Conservation (phyloP, 2,329 filamentous ascomycete genomes). For the Venturia oleaginea region DNA sequence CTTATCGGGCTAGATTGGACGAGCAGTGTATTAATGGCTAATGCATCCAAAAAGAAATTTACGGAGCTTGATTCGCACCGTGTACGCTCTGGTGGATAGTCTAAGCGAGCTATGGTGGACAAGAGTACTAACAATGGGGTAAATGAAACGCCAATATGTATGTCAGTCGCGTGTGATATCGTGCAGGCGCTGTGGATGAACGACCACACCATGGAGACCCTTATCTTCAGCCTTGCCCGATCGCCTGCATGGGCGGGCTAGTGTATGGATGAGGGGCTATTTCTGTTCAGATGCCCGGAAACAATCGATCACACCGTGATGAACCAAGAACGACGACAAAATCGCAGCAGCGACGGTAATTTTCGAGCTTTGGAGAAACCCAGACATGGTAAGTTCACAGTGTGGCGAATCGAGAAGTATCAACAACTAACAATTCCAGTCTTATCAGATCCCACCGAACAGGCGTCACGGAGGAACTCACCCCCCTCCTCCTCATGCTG, state of each 20-base stretch:
- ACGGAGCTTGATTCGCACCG: not conserved
- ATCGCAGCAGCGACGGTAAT: not conserved
- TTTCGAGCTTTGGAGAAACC: not conserved
- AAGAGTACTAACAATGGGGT: not conserved
- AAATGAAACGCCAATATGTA: not conserved
- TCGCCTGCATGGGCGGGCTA: not conserved
- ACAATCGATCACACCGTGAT: no score
- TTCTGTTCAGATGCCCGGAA: not conserved
- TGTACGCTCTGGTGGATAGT: not conserved
- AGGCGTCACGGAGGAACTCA: not conserved
- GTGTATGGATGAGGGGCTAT: not conserved
- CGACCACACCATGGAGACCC: not conserved
- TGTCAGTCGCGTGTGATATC: not conserved
- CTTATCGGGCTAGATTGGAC: not conserved
- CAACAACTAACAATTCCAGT: not conserved
- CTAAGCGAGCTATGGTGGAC: not conserved
- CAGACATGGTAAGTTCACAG: not conserved
- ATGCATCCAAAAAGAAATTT: not conserved
- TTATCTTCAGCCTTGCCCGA: slow-evolving; percentile 3
- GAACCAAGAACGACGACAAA: not conserved
- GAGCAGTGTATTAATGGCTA: not conserved
- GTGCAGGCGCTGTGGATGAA: not conserved
- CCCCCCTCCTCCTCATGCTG: not conserved
- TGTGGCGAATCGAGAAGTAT: not conserved
- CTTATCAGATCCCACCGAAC: not conserved